Evolutionary conservation across 176 grass and related monocot species (phyloP), one percentile per base, ranked within the genome.

Genomic region (Aegilops umbellulata): DNA sequence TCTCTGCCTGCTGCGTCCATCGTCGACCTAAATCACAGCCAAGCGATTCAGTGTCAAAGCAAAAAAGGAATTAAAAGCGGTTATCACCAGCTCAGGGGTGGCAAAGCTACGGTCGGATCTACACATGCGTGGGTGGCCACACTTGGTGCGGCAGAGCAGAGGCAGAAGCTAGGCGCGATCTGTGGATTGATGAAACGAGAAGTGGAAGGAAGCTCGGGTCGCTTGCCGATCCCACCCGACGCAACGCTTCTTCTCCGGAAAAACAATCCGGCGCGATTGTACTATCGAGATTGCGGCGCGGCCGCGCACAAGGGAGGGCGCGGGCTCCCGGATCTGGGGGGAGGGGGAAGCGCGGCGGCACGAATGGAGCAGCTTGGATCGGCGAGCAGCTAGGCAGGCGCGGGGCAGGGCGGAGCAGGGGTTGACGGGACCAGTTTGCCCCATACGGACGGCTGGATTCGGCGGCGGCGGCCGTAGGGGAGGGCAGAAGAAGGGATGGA

Each of bases 1-100:
- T 87, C 92, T 85, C 77, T 92, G 27, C 84, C 80, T 10, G 86
- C 66, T 64, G 81, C 92, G 15, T 97, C 95, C 95, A 97, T 97
- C 81, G 76, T 87, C 49, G 25, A 57, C 78, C 69, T 85, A 32
- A 31, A 76, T 77, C 62, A 26, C 20, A 88, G 19, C 17, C 27
- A 76, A 15, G 25, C 15, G 25, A 8, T 70, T 27, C 14, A 0
- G 10, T 2, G 32, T 13, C 3, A 32, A 7, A 10, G 3, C 7
- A 42, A 42, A 44, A 62, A 1, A 19, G 11, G 4, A 6, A 22
- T 34, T 32, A 44, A 25, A 19, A 58, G 22, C 8, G 47, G 75
- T 49, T 8, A 47, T 53, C 6, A 19, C 6, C 8, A 77, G 29
- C 0, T 74, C 17, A 6, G 3, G 3, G 12, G 4, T 13, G 27